Base-by-base conservation (phyloP, 306 rosid genomes). In the Carpinus fangiana region DNA sequence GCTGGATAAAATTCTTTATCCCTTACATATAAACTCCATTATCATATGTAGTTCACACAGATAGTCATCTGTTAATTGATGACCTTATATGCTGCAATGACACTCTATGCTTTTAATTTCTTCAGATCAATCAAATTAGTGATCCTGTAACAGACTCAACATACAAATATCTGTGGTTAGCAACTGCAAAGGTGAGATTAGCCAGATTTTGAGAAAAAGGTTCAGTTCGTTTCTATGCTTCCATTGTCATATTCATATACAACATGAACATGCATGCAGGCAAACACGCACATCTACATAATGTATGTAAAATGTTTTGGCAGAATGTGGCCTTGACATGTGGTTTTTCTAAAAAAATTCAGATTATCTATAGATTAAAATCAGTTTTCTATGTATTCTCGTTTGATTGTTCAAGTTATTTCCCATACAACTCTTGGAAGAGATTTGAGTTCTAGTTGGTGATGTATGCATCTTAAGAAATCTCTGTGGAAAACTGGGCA, bases 111-210 rank as follows among this genome's bases (percentile, higher is more conserved):
- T 72, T 56, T 70, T 51, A 12, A 70, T 60, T 65, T 51, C 53
- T 72, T 82, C 86, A 88, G 92, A 64, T 77, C 60, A 75, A 34
- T 72, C 79, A 78, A 82, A 80, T 88, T 85, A 69, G 80, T 69
- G 92, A 88, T 80, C 92, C 92, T 28, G 72, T 86, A 56, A 82
- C 78, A 21, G 90, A 86, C 78, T 31, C 83, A 68, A 88, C 90
- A 7, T 88, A 81, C 80, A 88, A 74, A 75, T 80, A 84, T 75
- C 67, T 86, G 51, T 88, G 88, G 90, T 34, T 82, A 82, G 87
- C 81, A 53, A 86, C 88, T 55, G 90, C 90, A 38, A 79, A 86
- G 90, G 90, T 93, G 78, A 82, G 88, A 78, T 31, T 34, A 3
- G 45, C 46, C 45, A 7, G 70, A 14, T 34, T 34, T 34, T 88